Percentiles rank a stretch among this genome's conserved stretches.
These are phyloP conservation scores for Diutina mesorugosa DNA, from an alignment of 1,139 yeast genomes.

Conservation along the genomic window DNA sequence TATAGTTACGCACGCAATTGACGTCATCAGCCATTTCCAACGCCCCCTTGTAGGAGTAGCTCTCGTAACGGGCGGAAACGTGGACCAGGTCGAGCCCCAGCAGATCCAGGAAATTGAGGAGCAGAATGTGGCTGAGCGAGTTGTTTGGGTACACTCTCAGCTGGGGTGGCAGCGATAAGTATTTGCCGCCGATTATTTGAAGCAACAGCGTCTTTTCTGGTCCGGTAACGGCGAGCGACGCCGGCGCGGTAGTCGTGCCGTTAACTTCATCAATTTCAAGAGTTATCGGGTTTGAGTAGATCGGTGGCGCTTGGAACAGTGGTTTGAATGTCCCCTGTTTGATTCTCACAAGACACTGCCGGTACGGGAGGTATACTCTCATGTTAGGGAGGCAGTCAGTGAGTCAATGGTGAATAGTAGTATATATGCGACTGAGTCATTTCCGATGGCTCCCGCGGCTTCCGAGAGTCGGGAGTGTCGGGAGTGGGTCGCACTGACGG, in stretches of 20 bases:
- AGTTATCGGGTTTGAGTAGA: conserved; percentile 15
- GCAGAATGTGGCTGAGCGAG: conserved; percentile 17
- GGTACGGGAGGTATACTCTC: conserved; percentile 1
- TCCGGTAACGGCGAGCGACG: conserved; percentile 25
- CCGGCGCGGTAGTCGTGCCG: conserved; percentile 10
- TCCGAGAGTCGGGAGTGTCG: neutral
- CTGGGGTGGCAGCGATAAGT: conserved; percentile 38
- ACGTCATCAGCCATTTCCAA: conserved; percentile 57
- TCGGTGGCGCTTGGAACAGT: conserved; percentile 5
- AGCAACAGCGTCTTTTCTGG: conserved; percentile 22
- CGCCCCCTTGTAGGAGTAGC: conserved; percentile 44
- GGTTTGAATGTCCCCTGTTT: conserved; percentile 10
- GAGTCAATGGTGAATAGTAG: no score
- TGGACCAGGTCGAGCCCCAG: conserved; percentile 58
- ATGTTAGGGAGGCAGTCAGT: no score
- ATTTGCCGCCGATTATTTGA: conserved; percentile 21
- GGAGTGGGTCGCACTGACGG: neutral
- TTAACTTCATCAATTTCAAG: conserved; percentile 12
- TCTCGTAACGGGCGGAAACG: conserved; percentile 80
- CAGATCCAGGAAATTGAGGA: conserved; percentile 50
- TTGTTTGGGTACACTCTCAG: conserved; percentile 41
- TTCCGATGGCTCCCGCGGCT: neutral
- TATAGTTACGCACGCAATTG: conserved; percentile 52
- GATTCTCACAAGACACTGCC: conserved; percentile 8
- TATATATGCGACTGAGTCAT: no score